Evolutionary conservation across 2,329 filamentous ascomycete genomes (phyloP), one percentile per base, ranked within the genome.

Genomic region (Aureobasidium leucospermi): DNA sequence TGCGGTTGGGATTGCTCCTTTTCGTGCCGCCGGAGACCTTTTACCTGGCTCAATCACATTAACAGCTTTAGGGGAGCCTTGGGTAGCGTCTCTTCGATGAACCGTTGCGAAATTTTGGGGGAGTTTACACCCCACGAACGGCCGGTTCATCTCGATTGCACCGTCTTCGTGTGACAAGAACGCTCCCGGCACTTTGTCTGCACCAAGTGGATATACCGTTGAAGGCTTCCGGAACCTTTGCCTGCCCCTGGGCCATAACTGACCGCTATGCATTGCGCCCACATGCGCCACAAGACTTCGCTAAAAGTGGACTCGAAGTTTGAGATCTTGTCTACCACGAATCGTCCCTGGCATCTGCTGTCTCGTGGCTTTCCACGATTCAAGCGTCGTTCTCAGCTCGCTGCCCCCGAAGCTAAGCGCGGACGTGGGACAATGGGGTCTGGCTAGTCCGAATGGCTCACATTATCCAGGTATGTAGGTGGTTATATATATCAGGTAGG

Each of bases 201-300:
- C 51, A 55, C 51, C 31, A 55, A 34, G 51, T 55, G 51, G 41
- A 55, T 45, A 43, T 36, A 23, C 51, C 51, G 51, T 55, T 43
- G 51, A 13, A 55, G 28, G 29, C 29, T 55, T 39, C 41, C 51
- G 51, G 39, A 55, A n/a, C 23, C 45, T 31, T 34, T 55, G 29
- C 51, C n/a, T 55, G 15, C 51, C 51, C 51, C 51, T 55, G 39
- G 51, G 41, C 29, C 51, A 55, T 45, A 28, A 42, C 29, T 45
- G 29, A 13, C 39, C 10, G 13, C 51, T 28, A 43, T 6, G 41
- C 39, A 55, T 1, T 19, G 38, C 41, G 51, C 39, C 51, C 13
- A 16, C 23, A 11, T 45, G 38, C 51, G 51, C 51, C 51, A 55
- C 51, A 55, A 45, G 36, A 28, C 39, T 31, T 55, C 51, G 51